phyloP scores from a whole-genome alignment of 1,284 basidiomycete genomes.

The Omphalotus olearius region DNA sequence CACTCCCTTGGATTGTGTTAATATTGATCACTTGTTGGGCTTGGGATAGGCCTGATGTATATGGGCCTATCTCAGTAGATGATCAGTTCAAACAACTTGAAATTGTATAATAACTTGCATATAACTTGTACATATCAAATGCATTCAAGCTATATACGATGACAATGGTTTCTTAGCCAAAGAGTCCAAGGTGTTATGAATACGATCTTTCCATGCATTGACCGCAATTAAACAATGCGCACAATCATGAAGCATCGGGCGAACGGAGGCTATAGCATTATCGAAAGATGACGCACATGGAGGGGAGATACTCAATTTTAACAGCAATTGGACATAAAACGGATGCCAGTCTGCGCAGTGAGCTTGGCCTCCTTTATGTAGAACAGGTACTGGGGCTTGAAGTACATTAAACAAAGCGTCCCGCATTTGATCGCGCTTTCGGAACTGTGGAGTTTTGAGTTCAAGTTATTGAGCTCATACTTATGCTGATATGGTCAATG shows the following conservation, averaged over 20 bases:
- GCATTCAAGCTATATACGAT: not conserved
- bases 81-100: too few species aligned
- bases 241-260: not conserved
- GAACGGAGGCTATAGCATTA: not conserved
- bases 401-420: not conserved
- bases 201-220: not conserved
- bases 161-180: not conserved
- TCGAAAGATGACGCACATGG: not conserved
- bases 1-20: too few species aligned
- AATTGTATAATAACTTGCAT: not conserved
- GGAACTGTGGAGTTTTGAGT: not conserved
- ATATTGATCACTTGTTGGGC: too few species aligned
- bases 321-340: not conserved
- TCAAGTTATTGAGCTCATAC: not conserved
- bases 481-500: not conserved
- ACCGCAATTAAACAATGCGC: not conserved
- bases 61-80: too few species aligned
- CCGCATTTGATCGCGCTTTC: slow-evolving; percentile 2
- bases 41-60: too few species aligned
- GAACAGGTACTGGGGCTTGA: not conserved
- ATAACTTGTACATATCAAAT: too few species aligned
- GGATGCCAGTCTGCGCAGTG: slow-evolving; percentile 7
- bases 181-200: not conserved
- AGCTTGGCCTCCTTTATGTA: slow-evolving; percentile 4
- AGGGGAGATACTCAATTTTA: not conserved